Base-by-base conservation (phyloP, 306 rosid genomes). In the Alnus rubra region DNA sequence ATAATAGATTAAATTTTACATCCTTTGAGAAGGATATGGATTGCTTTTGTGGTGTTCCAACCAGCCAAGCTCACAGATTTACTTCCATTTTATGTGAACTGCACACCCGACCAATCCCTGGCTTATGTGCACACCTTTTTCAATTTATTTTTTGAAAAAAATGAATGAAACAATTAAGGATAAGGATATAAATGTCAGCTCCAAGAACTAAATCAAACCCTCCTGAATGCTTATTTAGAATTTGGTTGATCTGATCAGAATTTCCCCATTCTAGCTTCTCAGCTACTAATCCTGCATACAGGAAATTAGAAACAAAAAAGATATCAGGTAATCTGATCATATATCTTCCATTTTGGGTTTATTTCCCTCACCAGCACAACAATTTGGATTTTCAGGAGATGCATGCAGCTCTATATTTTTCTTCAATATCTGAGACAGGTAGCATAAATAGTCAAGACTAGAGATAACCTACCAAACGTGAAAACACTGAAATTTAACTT, bases 241-340 rank as follows among this genome's bases (percentile, higher is more conserved):
- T 87, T 76, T 79, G 85, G 75, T 80, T 76, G 62, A 92, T 82
- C 76, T 92, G 97, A 81, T 78, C 89, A 51, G 89, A 74, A 80
- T 88, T 91, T 74, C 97, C 98, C 98, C 98, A 94, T 78, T 92
- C 98, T 49, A 94, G 88, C 83, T 91, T 91, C 87, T 91, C 94
- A 18, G 94, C 92, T 3, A 65, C 84, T 72, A 92, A 82, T 62
- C 78, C 98, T 94, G 90, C 87, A 86, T 68, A 78, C 51, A 70
- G 53, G 52, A 35, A 7, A 2, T 2, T 7, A 44, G 54, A 74
- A 58, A 47, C 67, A 58, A 52, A 11, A 8, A 37, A 30, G 8
- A 54, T 42, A 63, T 73, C 64, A 74, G 76, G 19, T 74, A 19
- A 74, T 39, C 44, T 65, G 54, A 65, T 47, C 68, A 80, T 50